A percentile compares a stretch with the other conserved stretches of the same genome.
These are phyloP conservation scores for Exophiala spinifera DNA, from an alignment of 2,329 filamentous ascomycete species.

Conservation along the genomic window DNA sequence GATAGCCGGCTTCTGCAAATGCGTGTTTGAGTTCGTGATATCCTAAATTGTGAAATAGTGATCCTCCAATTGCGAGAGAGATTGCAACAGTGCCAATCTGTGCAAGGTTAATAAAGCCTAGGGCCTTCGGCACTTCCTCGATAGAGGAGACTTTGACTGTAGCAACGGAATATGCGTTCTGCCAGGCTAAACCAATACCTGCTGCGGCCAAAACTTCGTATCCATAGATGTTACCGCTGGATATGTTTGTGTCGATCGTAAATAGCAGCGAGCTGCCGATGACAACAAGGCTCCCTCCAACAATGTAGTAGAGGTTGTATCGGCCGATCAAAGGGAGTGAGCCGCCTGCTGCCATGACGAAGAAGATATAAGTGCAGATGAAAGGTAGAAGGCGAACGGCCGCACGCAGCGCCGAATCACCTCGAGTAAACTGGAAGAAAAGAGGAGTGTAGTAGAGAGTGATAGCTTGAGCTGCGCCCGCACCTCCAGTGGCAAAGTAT, in stretches of 20 bases:
- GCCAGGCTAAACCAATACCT: slow-evolving; percentile 27
- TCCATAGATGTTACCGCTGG: slow-evolving; percentile 29
- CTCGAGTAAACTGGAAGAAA: slow-evolving; percentile 52
- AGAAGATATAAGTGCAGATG: slow-evolving; percentile 29
- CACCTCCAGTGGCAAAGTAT: slow-evolving; percentile 41
- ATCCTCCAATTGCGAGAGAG: slow-evolving; percentile 4
- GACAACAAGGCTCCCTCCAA: slow-evolving; percentile 28
- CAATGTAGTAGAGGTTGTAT: slow-evolving; percentile 33
- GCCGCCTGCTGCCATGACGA: slow-evolving; percentile 26
- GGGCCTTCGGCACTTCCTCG: not conserved
- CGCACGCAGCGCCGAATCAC: slow-evolving; percentile 35
- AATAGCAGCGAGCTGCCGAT: slow-evolving; percentile 25
- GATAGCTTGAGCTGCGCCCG: slow-evolving; percentile 38
- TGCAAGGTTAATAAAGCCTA: slow-evolving; percentile 9
- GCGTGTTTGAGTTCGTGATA: slow-evolving; percentile 9
- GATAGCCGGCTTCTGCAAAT: slow-evolving; percentile 5
- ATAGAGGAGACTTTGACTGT: slow-evolving; percentile 1
- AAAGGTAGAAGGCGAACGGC: slow-evolving; percentile 35
- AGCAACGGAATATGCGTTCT: slow-evolving; percentile 24
- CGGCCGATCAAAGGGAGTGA: slow-evolving; percentile 28
- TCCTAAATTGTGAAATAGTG: slow-evolving; percentile 4
- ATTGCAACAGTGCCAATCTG: slow-evolving; percentile 7
- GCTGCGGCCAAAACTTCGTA: slow-evolving; percentile 28
- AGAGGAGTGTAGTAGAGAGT: slow-evolving; percentile 54
- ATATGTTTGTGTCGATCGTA: slow-evolving; percentile 24